Percentiles rank a stretch among this genome's conserved stretches.
Conservation (phyloP, 345 rosid species). For the Eucalyptus erythrocorys region DNA sequence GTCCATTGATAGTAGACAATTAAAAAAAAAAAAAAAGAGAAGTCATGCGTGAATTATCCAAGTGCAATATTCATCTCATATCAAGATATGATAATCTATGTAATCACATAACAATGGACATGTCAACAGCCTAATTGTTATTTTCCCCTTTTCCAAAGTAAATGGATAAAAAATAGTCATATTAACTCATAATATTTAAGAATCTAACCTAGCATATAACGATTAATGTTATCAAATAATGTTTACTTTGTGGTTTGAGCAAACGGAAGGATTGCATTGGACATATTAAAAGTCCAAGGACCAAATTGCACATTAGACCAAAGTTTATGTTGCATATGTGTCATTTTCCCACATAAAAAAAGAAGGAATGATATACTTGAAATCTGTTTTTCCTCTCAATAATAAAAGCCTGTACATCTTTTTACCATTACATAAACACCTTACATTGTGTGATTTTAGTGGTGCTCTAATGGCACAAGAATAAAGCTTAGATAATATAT, state of each 20-base stretch:
- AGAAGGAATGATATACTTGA: not conserved
- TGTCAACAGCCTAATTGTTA: not conserved
- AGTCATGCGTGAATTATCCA: not conserved
- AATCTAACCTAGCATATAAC: not conserved
- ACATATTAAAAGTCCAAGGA: not conserved
- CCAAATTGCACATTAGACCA: accelerated
- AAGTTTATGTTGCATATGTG: not conserved
- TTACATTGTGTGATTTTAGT: not conserved
- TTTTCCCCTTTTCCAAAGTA: not conserved
- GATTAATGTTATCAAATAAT: not conserved
- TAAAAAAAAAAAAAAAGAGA: not conserved
- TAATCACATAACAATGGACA: not conserved
- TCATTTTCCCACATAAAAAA: not conserved
- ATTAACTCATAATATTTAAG: not conserved
- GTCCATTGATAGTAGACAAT: not conserved
- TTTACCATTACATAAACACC: not conserved
- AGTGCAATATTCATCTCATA: not conserved
- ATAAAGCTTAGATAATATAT: not conserved
- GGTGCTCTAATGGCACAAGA: not conserved
- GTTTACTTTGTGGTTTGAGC: not conserved
- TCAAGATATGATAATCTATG: not conserved
- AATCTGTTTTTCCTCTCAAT: not conserved
- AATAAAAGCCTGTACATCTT: not conserved
- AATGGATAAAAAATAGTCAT: not conserved
- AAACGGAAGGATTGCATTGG: not conserved